Evolutionary conservation across 768 basidiomycete genomes (phyloP).

Genomic region (Leccinum subgranulosum): DNA sequence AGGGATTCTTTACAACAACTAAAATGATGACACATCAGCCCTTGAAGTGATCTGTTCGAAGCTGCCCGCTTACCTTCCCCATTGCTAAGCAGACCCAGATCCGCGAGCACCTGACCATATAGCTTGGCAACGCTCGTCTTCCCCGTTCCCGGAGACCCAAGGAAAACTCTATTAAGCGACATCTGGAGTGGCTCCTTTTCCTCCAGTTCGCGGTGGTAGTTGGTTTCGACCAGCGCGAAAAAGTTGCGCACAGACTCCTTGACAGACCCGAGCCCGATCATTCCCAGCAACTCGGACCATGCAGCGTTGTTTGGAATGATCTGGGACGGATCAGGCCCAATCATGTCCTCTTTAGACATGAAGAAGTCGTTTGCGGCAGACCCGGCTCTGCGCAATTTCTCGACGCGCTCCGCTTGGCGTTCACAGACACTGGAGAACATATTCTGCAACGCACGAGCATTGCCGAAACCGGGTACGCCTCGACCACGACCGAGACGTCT

Average conservation of each 20-base stretch:
- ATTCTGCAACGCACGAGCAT: slow-evolving; percentile 59
- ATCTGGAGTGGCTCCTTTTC: slow-evolving; percentile 52
- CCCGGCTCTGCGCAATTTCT: slow-evolving; percentile 40
- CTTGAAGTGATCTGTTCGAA: neutral
- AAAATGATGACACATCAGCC: slow-evolving; percentile 1
- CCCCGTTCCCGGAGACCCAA: slow-evolving; percentile 68
- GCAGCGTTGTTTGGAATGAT: slow-evolving; percentile 44
- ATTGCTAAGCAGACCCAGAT: slow-evolving; percentile 64
- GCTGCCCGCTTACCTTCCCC: slow-evolving; percentile 51
- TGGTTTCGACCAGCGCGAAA: slow-evolving; percentile 44
- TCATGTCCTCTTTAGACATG: slow-evolving; percentile 52
- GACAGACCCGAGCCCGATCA: slow-evolving; percentile 56
- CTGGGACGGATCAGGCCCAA: slow-evolving; percentile 59
- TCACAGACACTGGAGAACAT: slow-evolving; percentile 44
- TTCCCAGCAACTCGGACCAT: slow-evolving; percentile 48
- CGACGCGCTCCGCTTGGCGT: slow-evolving; percentile 53
- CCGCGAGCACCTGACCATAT: slow-evolving; percentile 61
- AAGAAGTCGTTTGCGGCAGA: slow-evolving; percentile 45
- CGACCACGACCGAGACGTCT: slow-evolving; percentile 13
- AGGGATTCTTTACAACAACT: slow-evolving; percentile 67
- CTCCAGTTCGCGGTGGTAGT: slow-evolving; percentile 57
- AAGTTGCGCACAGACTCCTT: slow-evolving; percentile 52
- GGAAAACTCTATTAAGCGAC: slow-evolving; percentile 62
- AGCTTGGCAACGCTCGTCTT: slow-evolving; percentile 69
- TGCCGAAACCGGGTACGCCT: slow-evolving; percentile 56